phyloP scores from a whole-genome alignment of 2,329 filamentous ascomycete genomes.

The Fonsecaea multimorphosa region DNA sequence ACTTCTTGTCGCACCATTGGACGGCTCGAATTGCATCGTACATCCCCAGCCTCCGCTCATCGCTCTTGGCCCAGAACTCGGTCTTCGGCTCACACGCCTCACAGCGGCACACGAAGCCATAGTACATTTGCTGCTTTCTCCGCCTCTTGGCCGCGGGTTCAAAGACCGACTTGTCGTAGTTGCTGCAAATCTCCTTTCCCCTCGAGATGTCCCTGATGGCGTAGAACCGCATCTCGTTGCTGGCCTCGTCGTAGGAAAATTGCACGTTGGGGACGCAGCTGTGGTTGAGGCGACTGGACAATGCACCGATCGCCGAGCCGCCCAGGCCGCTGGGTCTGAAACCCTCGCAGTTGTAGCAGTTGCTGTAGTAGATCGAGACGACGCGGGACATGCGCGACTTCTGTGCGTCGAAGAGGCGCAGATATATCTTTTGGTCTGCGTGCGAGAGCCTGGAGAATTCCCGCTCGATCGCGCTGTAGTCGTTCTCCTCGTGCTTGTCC shows the following conservation, averaged over 20 bases:
- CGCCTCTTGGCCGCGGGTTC: slow-evolving; percentile 17
- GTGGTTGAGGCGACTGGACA: slow-evolving; percentile 37
- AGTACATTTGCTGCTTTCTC: slow-evolving; percentile 34
- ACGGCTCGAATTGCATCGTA: slow-evolving; percentile 25
- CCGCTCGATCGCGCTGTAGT: slow-evolving; percentile 22
- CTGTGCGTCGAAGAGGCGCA: slow-evolving; percentile 35
- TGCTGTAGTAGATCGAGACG: slow-evolving; percentile 38
- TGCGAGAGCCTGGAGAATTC: slow-evolving; percentile 24
- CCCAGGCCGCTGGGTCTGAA: slow-evolving; percentile 23
- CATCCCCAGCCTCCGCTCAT: slow-evolving; percentile 36
- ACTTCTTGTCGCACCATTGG: slow-evolving; percentile 27
- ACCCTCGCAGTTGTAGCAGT: slow-evolving; percentile 37
- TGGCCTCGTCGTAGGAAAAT: slow-evolving; percentile 33
- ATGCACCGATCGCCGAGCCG: slow-evolving; percentile 34
- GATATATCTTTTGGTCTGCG: slow-evolving; percentile 26
- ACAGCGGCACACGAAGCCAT: slow-evolving; percentile 36
- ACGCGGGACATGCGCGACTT: slow-evolving; percentile 34
- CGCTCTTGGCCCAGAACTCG: slow-evolving; percentile 36
- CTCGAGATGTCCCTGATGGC: slow-evolving; percentile 35
- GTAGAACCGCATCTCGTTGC: slow-evolving; percentile 32
- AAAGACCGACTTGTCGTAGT: slow-evolving; percentile 36
- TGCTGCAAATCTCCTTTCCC: slow-evolving; percentile 35
- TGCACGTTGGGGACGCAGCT: slow-evolving; percentile 37
- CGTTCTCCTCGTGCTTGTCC: slow-evolving; percentile 30
- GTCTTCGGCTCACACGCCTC: slow-evolving; percentile 34